Conservation (phyloP, 73 alveolate species). For the Paramecium primaurelia region DNA sequence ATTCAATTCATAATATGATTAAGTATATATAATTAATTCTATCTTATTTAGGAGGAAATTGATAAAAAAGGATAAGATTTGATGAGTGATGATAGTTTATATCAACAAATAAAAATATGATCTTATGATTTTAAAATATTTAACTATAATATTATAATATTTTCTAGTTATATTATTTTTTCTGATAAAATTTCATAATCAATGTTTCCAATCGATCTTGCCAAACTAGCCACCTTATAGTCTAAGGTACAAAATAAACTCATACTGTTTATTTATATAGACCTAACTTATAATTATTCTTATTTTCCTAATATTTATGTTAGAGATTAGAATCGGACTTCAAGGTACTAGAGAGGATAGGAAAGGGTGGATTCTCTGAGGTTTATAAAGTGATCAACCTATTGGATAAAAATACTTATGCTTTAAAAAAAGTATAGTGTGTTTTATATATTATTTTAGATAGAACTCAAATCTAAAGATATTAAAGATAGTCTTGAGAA, state of each 20-base stretch:
- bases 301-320: neutral
- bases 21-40: neutral
- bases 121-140: neutral
- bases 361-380: constrained; percentile 63
- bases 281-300: neutral
- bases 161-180: neutral
- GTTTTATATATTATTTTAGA: neutral
- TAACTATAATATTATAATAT: neutral
- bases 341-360: constrained; percentile 65
- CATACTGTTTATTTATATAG: neutral
- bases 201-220: constrained; percentile 12
- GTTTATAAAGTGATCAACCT: constrained; percentile 56
- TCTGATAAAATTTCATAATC: neutral
- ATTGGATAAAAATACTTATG: constrained; percentile 56
- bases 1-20: constrained; percentile 18
- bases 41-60: neutral
- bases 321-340: constrained; percentile 61
- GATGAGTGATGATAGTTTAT: constrained; percentile 37
- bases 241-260: neutral
- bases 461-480: neutral
- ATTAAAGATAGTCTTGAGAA: constrained; percentile 2
- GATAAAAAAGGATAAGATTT: constrained; percentile 37
- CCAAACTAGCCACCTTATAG: constrained; percentile 37
- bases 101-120: neutral
- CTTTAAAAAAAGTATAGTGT: constrained; percentile 26